Evolutionary conservation across 371 early-diverging fungal genomes (phyloP).

Genomic region (Amoeboradix gromovi): DNA sequence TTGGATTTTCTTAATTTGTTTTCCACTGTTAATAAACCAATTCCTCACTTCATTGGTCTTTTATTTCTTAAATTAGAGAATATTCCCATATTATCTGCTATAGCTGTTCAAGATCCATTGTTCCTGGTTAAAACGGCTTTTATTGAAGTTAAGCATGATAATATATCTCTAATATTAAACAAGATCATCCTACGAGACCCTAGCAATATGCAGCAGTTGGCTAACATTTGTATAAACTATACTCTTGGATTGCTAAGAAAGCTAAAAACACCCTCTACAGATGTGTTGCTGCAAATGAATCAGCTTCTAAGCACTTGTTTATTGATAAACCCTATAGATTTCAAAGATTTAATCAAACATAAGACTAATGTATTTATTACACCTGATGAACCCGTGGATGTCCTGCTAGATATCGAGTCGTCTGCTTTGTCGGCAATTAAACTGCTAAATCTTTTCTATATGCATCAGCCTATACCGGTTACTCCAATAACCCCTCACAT

Average conservation of each 20-base stretch:
- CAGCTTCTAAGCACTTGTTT: not conserved
- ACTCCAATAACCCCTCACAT: not conserved
- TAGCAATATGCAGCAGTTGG: not conserved
- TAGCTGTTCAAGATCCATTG: not conserved
- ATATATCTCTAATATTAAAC: not conserved
- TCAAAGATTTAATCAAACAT: not conserved
- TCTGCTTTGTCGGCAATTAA: not conserved
- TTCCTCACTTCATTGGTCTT: not conserved
- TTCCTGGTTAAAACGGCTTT: not conserved
- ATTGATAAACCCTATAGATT: not conserved
- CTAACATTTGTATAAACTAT: not conserved
- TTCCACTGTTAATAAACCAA: not conserved
- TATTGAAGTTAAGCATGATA: not conserved
- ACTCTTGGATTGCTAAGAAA: not conserved
- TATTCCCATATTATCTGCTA: not conserved
- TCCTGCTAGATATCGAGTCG: not conserved
- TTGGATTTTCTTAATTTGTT: not conserved
- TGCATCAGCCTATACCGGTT: not conserved
- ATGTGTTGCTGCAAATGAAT: not conserved
- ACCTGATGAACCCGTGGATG: not conserved
- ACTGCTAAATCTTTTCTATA: not conserved
- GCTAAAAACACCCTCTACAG: not conserved
- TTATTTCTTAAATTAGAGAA: not conserved
- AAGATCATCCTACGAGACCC: not conserved
- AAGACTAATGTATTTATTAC: not conserved